These are phyloP conservation scores for Crataegus laevigata DNA, from an alignment of 306 rosid genomes.

Conservation along the genomic window DNA sequence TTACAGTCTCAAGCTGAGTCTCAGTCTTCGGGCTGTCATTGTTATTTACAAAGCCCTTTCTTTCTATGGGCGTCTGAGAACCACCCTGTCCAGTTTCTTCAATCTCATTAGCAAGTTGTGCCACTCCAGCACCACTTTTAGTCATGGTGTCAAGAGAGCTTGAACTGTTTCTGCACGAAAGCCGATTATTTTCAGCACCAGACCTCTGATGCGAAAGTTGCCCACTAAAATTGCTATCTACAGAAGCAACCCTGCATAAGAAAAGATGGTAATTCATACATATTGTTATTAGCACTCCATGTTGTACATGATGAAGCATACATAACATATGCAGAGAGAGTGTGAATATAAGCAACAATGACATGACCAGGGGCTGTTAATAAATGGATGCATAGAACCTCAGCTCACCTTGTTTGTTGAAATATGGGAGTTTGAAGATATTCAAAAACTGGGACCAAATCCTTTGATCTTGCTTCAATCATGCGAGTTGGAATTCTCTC, in stretches of 20 bases:
- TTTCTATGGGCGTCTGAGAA: conserved; percentile 32
- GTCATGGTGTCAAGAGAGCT: conserved; percentile 32
- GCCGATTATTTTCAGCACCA: conserved; percentile 40
- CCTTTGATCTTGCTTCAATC: conserved; percentile 71
- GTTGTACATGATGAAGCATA: not conserved
- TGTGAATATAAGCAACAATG: not conserved
- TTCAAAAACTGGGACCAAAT: conserved; percentile 73
- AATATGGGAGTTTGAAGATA: conserved; percentile 42
- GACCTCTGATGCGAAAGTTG: conserved; percentile 35
- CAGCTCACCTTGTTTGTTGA: conserved; percentile 52
- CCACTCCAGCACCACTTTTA: conserved; percentile 14
- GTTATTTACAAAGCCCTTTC: conserved; percentile 55
- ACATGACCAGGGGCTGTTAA: not conserved
- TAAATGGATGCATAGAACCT: conserved; percentile 2
- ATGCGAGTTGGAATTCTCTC: conserved; percentile 64
- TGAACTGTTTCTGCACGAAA: conserved; percentile 30
- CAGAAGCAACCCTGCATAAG: conserved; percentile 34
- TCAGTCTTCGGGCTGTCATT: conserved; percentile 43
- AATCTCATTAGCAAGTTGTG: conserved; percentile 30
- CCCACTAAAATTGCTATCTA: conserved; percentile 37
- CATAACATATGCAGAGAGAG: not conserved
- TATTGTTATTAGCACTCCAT: not conserved
- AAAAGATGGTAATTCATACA: not conserved
- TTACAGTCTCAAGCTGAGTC: conserved; percentile 68
- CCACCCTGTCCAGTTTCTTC: conserved; percentile 42